These are phyloP conservation scores for Arachnopeziza araneosa DNA, from an alignment of 2,329 filamentous ascomycete genomes.

Conservation along the genomic window DNA sequence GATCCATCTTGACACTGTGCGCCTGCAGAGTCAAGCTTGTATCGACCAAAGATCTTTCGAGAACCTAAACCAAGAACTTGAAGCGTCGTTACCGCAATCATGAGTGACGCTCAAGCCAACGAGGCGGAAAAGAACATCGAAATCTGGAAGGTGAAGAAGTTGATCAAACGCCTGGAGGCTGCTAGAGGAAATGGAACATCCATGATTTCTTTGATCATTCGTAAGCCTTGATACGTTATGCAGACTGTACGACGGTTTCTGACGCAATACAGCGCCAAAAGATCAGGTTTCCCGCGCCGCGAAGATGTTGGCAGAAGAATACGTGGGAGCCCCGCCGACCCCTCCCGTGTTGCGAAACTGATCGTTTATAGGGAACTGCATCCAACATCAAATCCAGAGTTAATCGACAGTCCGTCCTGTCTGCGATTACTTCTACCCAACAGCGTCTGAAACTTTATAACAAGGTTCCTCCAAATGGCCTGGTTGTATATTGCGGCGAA, in stretches of 20 bases:
- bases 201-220: constrained; percentile 99
- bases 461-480: constrained; percentile 94
- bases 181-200: constrained; percentile 97
- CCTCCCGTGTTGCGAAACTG: constrained; percentile 9
- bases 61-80: constrained; percentile 10
- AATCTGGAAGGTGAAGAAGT: constrained; percentile 98
- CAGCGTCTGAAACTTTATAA: constrained; percentile 98
- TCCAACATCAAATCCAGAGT: constrained; percentile 99
- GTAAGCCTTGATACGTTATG: constrained; percentile 45
- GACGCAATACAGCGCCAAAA: constrained; percentile 68
- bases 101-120: constrained; percentile 81
- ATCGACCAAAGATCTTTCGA: constrained; percentile 14
- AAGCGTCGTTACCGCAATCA: constrained; percentile 45
- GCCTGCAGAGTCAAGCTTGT: constrained; percentile 20
- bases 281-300: constrained; percentile 93
- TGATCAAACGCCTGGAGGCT: constrained; percentile 96
- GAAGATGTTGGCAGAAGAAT: constrained; percentile 99
- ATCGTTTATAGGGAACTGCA: constrained; percentile 69
- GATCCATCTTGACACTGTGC: constrained; percentile 17
- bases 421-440: constrained; percentile 97
- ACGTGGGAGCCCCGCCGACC: constrained; percentile 52
- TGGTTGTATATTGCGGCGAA: constrained; percentile 99
- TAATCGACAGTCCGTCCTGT: constrained; percentile 95
- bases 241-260: neutral
- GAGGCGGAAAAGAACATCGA: constrained; percentile 97